Percentiles rank a stretch among this genome's conserved stretches.
phyloP scores from a whole-genome alignment of 2,329 filamentous ascomycete genomes.

The Cladosporium sphaerospermum region DNA sequence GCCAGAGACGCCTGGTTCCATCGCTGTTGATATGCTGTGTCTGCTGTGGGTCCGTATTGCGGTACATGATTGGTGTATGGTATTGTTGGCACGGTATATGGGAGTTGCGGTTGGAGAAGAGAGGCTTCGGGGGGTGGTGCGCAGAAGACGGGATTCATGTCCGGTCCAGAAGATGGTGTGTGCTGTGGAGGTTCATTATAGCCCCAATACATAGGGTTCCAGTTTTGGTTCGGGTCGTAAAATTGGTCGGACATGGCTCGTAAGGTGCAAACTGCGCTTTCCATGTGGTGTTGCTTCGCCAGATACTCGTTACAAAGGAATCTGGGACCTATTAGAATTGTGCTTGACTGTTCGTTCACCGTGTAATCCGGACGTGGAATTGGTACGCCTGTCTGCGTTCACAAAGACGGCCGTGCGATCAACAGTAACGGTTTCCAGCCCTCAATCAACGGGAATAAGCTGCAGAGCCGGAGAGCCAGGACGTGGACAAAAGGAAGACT shows the following conservation, averaged over 20 bases:
- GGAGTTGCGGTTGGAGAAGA: background rate
- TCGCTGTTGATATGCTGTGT: background rate
- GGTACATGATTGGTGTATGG: background rate
- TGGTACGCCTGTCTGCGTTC: no score
- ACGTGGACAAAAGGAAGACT: no score
- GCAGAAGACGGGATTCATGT: background rate
- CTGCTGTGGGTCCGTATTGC: background rate
- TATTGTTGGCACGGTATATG: background rate
- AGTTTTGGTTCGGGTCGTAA: slow-evolving; percentile 2
- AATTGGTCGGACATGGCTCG: slow-evolving; percentile 1
- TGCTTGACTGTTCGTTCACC: background rate
- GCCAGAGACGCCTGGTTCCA: slow-evolving; percentile 1
- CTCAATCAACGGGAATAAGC: no score
- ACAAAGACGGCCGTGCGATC: no score
- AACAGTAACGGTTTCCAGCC: no score
- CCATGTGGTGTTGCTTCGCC: background rate
- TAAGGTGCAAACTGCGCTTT: background rate
- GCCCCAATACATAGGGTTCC: slow-evolving; percentile 5
- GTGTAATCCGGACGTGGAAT: no score
- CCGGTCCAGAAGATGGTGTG: background rate
- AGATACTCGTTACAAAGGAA: background rate
- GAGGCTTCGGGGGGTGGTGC: background rate
- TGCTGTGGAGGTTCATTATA: background rate
- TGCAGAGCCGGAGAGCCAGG: no score
- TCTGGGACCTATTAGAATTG: slow-evolving; percentile 1